Percentiles rank a stretch among this genome's conserved stretches.
phyloP scores from a whole-genome alignment of 371 early-diverging fungal species.

The Mortierella sp. region DNA sequence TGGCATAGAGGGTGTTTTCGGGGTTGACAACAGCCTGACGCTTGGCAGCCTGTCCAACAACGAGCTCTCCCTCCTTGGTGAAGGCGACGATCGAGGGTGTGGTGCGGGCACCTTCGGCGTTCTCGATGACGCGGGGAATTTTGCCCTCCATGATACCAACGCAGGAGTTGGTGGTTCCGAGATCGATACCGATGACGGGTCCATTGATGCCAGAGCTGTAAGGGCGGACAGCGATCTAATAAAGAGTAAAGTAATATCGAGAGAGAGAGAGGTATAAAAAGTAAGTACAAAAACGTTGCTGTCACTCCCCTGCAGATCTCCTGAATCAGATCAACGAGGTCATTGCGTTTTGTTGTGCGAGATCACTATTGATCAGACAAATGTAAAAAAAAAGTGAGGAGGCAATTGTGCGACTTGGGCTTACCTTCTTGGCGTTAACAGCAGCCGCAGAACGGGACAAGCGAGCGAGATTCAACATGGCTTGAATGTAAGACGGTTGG shows the following conservation, averaged over 20 bases:
- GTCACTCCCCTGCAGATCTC: neutral
- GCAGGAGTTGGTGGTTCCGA: conserved; percentile 99
- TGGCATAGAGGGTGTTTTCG: conserved; percentile 94
- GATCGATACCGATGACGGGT: conserved; percentile 98
- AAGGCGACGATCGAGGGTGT: conserved; percentile 99
- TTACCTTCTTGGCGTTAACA: conserved; percentile 47
- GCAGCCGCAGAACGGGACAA: conserved; percentile 49
- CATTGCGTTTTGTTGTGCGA: conserved; percentile 6
- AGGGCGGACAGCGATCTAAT: conserved; percentile 41
- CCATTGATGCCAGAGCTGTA: conserved; percentile 87
- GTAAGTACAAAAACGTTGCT: neutral
- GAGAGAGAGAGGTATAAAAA: neutral
- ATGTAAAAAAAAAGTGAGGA: neutral
- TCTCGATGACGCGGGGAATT: conserved; percentile 96
- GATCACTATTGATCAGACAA: conserved; percentile 4
- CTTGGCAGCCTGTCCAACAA: conserved; percentile 98
- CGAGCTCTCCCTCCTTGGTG: conserved; percentile 90
- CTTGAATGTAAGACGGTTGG: conserved; percentile 4
- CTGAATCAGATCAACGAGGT: conserved; percentile 16
- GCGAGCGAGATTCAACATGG: conserved; percentile 56
- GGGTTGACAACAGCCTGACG: conserved; percentile 97
- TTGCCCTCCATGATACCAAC: conserved; percentile 99
- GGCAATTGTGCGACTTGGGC: neutral
- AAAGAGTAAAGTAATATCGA: neutral
- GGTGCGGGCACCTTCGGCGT: conserved; percentile 96